Evolutionary conservation across 345 rosid genomes (phyloP).

Genomic region (Arabis alpina): DNA sequence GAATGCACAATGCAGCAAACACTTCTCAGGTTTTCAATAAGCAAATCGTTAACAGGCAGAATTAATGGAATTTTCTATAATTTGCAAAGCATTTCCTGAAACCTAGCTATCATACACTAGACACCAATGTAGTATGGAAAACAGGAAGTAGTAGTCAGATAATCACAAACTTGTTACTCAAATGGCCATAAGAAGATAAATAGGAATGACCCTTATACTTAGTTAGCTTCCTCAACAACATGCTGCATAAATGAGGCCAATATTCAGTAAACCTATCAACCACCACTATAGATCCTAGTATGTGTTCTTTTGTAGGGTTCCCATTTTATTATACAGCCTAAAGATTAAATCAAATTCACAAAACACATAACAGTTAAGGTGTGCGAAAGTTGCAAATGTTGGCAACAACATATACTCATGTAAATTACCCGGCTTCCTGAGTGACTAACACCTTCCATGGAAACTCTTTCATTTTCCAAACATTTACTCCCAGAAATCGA

Average conservation of each 20-base stretch:
- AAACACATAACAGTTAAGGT: constrained; percentile 11
- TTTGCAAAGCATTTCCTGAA: constrained; percentile 19
- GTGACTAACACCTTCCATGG: constrained; percentile 46
- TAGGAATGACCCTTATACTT: too few relatives aligned
- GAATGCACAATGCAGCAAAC: constrained; percentile 9
- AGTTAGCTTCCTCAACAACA: background rate
- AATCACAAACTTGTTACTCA: background rate
- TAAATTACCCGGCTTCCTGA: constrained; percentile 54
- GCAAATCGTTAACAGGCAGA: background rate
- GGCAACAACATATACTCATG: background rate
- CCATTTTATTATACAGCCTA: background rate
- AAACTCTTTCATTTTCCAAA: constrained; percentile 45
- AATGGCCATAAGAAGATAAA: background rate
- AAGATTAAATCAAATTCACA: too few relatives aligned
- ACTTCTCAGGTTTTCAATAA: constrained; percentile 6
- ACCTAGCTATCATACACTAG: constrained; percentile 24
- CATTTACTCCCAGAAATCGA: constrained; percentile 47
- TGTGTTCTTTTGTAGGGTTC: background rate
- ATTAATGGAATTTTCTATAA: constrained; percentile 2
- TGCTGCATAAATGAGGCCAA: background rate
- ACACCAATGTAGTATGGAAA: constrained; percentile 21
- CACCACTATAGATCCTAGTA: constrained; percentile 8
- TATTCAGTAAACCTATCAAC: constrained; percentile 16
- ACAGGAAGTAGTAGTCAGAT: background rate
- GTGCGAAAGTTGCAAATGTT: background rate